These are phyloP conservation scores for Mastigamoeba balamuthi DNA, from an alignment of 78 protist genomes.

Conservation along the genomic window DNA sequence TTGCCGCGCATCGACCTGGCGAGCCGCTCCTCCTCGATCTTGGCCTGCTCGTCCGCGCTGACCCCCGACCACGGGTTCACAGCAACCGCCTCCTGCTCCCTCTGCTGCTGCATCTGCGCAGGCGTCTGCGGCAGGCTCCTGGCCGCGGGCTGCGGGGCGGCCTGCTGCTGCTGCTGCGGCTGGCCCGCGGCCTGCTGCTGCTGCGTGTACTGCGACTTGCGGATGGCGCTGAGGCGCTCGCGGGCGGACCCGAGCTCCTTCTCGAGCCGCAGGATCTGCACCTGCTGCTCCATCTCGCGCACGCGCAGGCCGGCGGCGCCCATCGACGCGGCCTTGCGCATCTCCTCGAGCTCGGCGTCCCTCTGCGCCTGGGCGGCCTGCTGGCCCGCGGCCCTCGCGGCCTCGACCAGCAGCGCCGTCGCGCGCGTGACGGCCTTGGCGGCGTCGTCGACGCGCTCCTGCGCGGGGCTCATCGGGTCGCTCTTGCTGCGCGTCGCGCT, in stretches of 20 bases:
- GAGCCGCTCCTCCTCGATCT: too few species aligned
- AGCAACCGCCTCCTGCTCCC: too few species aligned
- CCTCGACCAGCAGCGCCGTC: background rate
- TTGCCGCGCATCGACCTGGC: too few species aligned
- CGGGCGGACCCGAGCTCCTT: background rate
- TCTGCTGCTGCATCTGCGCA: too few species aligned
- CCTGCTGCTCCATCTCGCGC: background rate
- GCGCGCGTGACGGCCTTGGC: background rate
- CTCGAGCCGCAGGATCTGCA: background rate
- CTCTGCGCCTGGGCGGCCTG: background rate
- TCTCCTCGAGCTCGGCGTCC: background rate
- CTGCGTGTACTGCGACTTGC: background rate
- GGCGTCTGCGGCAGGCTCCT: too few species aligned
- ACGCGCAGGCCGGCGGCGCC: background rate
- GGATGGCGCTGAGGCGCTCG: background rate
- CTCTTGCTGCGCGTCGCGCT: background rate
- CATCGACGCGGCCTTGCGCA: background rate
- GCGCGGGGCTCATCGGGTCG: background rate
- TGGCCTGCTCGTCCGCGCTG: too few species aligned
- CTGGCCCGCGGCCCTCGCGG: background rate
- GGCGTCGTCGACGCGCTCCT: background rate
- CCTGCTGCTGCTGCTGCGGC: too few species aligned
- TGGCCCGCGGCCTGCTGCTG: too few species aligned
- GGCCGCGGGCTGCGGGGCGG: too few species aligned
- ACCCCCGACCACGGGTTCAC: too few species aligned